A percentile compares a stretch with the other conserved stretches of the same genome.
These are phyloP conservation scores for Penicillium canescens DNA, from an alignment of 495 filamentous ascomycete genomes.

Conservation along the genomic window DNA sequence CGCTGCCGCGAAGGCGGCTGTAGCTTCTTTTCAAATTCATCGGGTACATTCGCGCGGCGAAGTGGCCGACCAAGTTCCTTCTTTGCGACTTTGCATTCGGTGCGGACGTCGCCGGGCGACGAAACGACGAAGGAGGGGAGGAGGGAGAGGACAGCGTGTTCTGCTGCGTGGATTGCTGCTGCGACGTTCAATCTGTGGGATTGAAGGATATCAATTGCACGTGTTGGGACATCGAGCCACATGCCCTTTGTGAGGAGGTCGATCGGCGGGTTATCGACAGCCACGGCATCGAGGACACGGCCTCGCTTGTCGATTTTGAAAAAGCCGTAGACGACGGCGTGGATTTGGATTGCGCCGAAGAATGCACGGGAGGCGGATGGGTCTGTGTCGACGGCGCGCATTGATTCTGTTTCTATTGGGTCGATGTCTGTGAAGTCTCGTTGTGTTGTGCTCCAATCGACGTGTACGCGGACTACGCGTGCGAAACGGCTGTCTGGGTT, in stretches of 20 bases:
- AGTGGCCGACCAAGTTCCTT: conserved; percentile 51
- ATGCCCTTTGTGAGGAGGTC: conserved; percentile 82
- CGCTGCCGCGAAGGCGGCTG: conserved; percentile 67
- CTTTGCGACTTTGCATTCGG: conserved; percentile 91
- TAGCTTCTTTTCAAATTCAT: conserved; percentile 20
- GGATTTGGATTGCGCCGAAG: conserved; percentile 81
- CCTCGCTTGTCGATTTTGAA: conserved; percentile 87
- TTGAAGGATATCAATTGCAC: conserved; percentile 75
- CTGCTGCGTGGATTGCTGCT: conserved; percentile 89
- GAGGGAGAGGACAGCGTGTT: conserved; percentile 83
- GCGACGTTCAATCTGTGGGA: conserved; percentile 75
- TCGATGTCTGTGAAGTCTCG: conserved; percentile 96
- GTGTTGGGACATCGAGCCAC: conserved; percentile 90
- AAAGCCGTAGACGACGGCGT: conserved; percentile 88
- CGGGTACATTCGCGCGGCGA: conserved; percentile 25
- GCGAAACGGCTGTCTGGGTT: conserved; percentile 76
- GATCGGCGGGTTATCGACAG: conserved; percentile 91
- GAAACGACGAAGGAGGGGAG: conserved; percentile 89
- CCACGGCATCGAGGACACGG: conserved; percentile 86
- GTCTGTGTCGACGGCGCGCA: conserved; percentile 58
- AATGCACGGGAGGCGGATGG: conserved; percentile 63
- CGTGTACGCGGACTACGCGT: conserved; percentile 73
- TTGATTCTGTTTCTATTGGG: conserved; percentile 82
- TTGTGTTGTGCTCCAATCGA: conserved; percentile 94
- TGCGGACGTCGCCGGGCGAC: conserved; percentile 85